Percentiles rank a stretch among this genome's conserved stretches.
Evolutionary conservation across 257 asterid genomes (phyloP).

Genomic region (Scutellaria galericulata): DNA sequence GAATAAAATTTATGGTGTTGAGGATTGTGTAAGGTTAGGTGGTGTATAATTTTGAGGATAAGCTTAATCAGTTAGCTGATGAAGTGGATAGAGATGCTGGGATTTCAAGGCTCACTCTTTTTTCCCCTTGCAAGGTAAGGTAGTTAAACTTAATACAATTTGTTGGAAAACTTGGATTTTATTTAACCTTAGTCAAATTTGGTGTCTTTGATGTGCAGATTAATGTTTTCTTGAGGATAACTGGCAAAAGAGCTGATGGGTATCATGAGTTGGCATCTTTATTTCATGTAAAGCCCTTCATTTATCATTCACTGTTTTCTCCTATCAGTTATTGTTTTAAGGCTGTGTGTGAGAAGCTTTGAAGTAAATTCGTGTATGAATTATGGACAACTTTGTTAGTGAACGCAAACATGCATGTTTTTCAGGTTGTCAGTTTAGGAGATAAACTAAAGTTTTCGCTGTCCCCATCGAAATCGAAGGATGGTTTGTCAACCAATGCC

Average conservation of each 20-base stretch:
- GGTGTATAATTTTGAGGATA: slow-evolving; percentile 65
- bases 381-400: background rate
- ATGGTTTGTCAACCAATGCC: slow-evolving; percentile 76
- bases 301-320: slow-evolving; percentile 7
- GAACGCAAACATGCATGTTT: slow-evolving; percentile 32
- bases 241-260: slow-evolving; percentile 75
- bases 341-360: slow-evolving; percentile 30
- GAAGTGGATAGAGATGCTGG: slow-evolving; percentile 84
- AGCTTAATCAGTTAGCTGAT: slow-evolving; percentile 70
- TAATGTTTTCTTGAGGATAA: slow-evolving; percentile 79
- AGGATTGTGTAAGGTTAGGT: slow-evolving; percentile 47
- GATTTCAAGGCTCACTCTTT: slow-evolving; percentile 74
- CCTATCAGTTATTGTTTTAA: background rate
- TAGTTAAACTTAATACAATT: slow-evolving; percentile 16
- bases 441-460: slow-evolving; percentile 86
- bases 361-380: background rate
- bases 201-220: slow-evolving; percentile 47
- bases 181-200: background rate
- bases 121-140: slow-evolving; percentile 95
- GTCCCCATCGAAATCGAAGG: slow-evolving; percentile 80
- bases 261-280: slow-evolving; percentile 92
- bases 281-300: slow-evolving; percentile 67
- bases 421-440: slow-evolving; percentile 91
- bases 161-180: background rate
- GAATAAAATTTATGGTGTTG: slow-evolving; percentile 20